Percentiles rank a stretch among this genome's conserved stretches.
phyloP scores from a whole-genome alignment of 2,329 filamentous ascomycete species.

The Fusarium chuoi region DNA sequence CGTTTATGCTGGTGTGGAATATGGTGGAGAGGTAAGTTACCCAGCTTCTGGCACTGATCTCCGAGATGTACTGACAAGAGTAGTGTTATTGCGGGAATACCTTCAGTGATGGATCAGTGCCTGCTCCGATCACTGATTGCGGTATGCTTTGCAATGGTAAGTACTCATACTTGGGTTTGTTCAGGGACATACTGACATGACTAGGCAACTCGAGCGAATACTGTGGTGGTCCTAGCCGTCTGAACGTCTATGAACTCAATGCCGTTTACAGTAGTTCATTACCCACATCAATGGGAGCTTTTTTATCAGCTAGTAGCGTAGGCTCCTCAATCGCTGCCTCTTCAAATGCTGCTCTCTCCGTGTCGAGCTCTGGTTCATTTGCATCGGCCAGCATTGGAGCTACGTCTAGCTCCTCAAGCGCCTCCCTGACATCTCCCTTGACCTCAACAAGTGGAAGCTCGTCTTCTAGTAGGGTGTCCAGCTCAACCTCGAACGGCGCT shows the following conservation, averaged over 20 bases:
- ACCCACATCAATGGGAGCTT: not conserved
- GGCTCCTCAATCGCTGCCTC: not conserved
- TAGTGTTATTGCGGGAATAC: constrained; percentile 52
- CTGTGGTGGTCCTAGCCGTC: constrained; percentile 49
- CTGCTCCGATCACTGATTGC: constrained; percentile 47
- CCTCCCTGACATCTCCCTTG: fast-evolving
- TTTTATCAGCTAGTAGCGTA: not conserved
- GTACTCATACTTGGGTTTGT: not conserved
- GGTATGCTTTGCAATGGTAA: constrained; percentile 49
- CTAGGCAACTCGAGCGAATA: constrained; percentile 49
- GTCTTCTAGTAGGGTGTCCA: fast-evolving
- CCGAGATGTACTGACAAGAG: fast-evolving
- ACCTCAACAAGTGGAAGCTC: fast-evolving
- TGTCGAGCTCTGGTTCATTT: too few relatives aligned
- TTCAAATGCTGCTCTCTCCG: fast-evolving
- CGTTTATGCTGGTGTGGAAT: constrained; percentile 50
- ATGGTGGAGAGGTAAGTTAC: constrained; percentile 50
- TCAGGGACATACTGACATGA: not conserved
- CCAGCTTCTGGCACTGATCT: too few relatives aligned
- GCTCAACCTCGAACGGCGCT: not conserved
- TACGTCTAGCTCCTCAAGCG: fast-evolving
- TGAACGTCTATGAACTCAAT: constrained; percentile 51
- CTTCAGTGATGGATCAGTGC: constrained; percentile 42
- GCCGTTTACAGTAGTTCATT: constrained; percentile 11
- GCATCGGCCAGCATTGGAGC: not conserved